Conservation (phyloP, 1,139 yeast genomes). For the Eremothecium gossypii region DNA sequence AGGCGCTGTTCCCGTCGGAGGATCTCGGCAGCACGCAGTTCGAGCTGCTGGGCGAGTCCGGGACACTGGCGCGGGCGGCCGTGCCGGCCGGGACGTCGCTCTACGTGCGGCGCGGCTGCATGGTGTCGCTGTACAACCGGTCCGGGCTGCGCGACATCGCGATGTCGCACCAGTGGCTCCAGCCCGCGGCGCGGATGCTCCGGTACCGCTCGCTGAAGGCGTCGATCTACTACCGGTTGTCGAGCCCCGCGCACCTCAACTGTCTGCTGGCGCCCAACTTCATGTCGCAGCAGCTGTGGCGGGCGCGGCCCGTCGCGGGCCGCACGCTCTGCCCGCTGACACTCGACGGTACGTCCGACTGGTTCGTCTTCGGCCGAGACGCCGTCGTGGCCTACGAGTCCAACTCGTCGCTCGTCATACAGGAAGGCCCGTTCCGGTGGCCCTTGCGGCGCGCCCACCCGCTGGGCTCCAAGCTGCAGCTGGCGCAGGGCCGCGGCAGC, state of each 20-base stretch:
- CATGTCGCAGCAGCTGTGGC: neutral
- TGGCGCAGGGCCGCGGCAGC: slow-evolving; percentile 27
- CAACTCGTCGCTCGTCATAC: slow-evolving; percentile 22
- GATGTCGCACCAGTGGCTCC: slow-evolving; percentile 19
- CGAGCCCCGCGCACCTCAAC: slow-evolving; percentile 15
- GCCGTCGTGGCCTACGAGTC: slow-evolving; percentile 27
- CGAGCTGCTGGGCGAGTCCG: slow-evolving; percentile 16
- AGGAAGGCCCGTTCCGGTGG: slow-evolving; percentile 1
- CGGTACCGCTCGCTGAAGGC: slow-evolving; percentile 13
- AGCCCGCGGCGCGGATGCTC: slow-evolving; percentile 15
- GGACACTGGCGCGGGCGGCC: slow-evolving; percentile 15
- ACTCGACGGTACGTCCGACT: slow-evolving; percentile 26
- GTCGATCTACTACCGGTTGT: slow-evolving; percentile 17
- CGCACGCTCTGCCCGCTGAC: slow-evolving; percentile 22
- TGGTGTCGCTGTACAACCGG: slow-evolving; percentile 12
- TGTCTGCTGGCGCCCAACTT: slow-evolving; percentile 18
- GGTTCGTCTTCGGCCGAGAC: slow-evolving; percentile 27
- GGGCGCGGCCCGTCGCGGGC: slow-evolving; percentile 9
- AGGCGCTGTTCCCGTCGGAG: slow-evolving; percentile 9
- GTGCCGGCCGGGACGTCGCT: slow-evolving; percentile 20
- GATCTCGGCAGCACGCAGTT: slow-evolving; percentile 7
- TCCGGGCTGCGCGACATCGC: slow-evolving; percentile 15
- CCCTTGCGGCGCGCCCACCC: neutral
- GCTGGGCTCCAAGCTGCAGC: slow-evolving; percentile 14
- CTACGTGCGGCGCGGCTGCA: slow-evolving; percentile 15